Evolutionary conservation across 257 asterid genomes (phyloP).

Genomic region (Petunia axillaris): DNA sequence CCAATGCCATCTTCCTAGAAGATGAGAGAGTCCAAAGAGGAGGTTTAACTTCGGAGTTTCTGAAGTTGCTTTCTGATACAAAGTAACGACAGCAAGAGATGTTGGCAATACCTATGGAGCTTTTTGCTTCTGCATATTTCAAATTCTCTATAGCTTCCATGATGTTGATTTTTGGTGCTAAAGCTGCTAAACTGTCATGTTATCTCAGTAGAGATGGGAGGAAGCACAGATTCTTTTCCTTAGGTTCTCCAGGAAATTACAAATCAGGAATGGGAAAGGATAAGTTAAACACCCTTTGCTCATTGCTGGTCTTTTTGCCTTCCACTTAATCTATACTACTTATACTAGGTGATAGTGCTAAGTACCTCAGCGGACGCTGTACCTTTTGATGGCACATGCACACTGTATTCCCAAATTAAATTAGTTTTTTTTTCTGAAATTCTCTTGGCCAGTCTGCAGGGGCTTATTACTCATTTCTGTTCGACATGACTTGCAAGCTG

Average conservation of each 20-base stretch:
- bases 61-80: neutral
- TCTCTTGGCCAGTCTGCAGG: neutral
- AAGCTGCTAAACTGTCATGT: neutral
- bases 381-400: conserved; percentile 5
- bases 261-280: neutral
- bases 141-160: neutral
- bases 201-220: neutral
- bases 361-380: neutral
- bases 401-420: conserved; percentile 7
- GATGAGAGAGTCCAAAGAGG: neutral
- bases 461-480: neutral
- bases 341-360: neutral
- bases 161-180: neutral
- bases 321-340: neutral
- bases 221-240: neutral
- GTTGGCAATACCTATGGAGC: neutral
- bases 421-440: neutral
- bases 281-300: neutral
- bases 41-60: neutral
- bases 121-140: neutral
- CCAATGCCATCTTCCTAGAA: neutral
- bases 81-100: neutral
- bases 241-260: neutral
- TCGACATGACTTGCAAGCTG: neutral
- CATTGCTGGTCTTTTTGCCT: neutral